Evolutionary conservation across 2,329 filamentous ascomycete species (phyloP).

Genomic region (Zasmidium cellare): DNA sequence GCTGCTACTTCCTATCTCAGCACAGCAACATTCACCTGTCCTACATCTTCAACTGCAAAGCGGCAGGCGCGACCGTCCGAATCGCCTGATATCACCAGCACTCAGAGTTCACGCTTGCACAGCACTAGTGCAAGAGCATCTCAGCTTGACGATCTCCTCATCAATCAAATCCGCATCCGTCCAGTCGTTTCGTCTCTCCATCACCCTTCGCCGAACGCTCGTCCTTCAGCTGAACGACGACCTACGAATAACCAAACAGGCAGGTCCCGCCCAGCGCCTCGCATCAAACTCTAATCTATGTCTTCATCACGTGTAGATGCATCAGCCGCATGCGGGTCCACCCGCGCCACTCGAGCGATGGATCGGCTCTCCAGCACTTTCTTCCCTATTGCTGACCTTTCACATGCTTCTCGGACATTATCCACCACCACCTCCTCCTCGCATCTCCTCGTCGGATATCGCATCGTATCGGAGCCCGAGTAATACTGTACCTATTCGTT

Average conservation of each 20-base stretch:
- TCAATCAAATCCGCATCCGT: background rate
- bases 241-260: background rate
- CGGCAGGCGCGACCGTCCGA: background rate
- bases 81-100: background rate
- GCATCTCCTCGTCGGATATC: background rate
- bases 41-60: background rate
- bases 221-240: background rate
- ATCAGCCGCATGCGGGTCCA: background rate
- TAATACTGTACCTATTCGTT: background rate
- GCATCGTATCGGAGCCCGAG: background rate
- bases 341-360: background rate
- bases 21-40: background rate
- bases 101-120: background rate
- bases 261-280: background rate
- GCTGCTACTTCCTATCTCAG: background rate
- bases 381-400: background rate
- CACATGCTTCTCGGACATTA: background rate
- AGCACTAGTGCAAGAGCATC: background rate
- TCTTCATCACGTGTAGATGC: background rate
- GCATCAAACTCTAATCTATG: background rate
- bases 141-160: slow-evolving; percentile 6
- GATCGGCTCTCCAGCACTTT: background rate
- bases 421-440: background rate
- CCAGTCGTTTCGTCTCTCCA: background rate
- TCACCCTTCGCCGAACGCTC: background rate